Conservation (phyloP, 371 early-diverging fungal genomes). For the Mortierella sp. region DNA sequence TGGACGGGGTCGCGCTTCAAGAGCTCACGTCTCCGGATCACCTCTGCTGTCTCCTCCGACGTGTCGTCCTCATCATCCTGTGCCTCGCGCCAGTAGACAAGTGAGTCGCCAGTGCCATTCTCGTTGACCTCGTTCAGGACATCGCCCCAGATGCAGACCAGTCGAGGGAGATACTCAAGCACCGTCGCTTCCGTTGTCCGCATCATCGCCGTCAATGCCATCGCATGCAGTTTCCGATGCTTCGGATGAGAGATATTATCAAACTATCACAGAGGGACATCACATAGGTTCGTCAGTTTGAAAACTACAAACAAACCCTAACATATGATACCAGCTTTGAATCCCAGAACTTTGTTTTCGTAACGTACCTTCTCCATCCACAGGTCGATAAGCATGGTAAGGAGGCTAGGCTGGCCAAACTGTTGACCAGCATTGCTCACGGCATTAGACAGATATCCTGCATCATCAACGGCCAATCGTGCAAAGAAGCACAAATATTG, state of each 20-base stretch:
- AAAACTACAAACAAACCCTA: neutral
- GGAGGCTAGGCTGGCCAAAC: conserved; percentile 60
- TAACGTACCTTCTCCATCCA: conserved; percentile 83
- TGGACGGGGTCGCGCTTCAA: conserved; percentile 70
- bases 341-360: too few species aligned
- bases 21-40: conserved; percentile 54
- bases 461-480: conserved; percentile 73
- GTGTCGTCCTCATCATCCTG: conserved; percentile 71
- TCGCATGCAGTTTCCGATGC: conserved; percentile 78
- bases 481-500: conserved; percentile 76
- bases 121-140: conserved; percentile 75
- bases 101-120: conserved; percentile 68
- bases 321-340: neutral
- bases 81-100: conserved; percentile 75
- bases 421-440: conserved; percentile 64
- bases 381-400: conserved; percentile 64
- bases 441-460: conserved; percentile 62
- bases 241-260: conserved; percentile 82
- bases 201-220: conserved; percentile 76
- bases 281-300: neutral
- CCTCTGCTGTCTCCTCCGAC: conserved; percentile 34
- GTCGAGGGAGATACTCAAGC: conserved; percentile 60
- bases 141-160: conserved; percentile 76
- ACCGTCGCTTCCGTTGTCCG: conserved; percentile 65
- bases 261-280: conserved; percentile 62